phyloP scores from a whole-genome alignment of 2,329 filamentous ascomycete genomes.

The Grosmannia clavigera region DNA sequence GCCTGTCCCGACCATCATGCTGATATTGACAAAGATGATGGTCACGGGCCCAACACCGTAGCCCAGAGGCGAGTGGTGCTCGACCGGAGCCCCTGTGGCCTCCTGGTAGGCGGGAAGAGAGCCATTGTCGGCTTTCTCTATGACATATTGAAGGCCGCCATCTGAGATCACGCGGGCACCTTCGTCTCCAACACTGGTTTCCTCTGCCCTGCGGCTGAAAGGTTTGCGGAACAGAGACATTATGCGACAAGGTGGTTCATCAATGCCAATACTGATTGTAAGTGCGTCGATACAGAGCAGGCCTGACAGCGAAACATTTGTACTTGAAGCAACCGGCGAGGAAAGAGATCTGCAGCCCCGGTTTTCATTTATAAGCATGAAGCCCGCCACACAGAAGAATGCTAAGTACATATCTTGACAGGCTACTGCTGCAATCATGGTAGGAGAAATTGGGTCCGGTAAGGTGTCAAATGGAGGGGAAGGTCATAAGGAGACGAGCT shows the following conservation, averaged over 20 bases:
- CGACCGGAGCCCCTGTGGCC: constrained; percentile 48
- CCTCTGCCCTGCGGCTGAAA: neutral
- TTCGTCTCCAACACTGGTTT: neutral
- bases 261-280: too few species aligned
- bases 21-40: constrained; percentile 46
- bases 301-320: too few species aligned
- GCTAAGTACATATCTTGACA: too few species aligned
- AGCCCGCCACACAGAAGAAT: too few species aligned
- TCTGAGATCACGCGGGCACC: neutral
- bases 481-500: too few species aligned
- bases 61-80: constrained; percentile 43
- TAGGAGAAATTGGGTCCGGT: too few species aligned
- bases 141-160: constrained; percentile 2
- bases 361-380: too few species aligned
- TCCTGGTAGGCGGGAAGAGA: constrained; percentile 30
- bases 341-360: too few species aligned
- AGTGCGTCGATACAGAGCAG: too few species aligned
- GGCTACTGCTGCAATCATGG: too few species aligned
- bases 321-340: too few species aligned
- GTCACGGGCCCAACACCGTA: constrained; percentile 43
- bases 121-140: constrained; percentile 10
- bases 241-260: neutral
- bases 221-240: neutral
- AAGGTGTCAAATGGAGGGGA: too few species aligned
- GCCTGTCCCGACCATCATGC: constrained; percentile 51